Evolutionary conservation across 176 grass and related monocot genomes (phyloP), one percentile per base, ranked within the genome.

Genomic region (Avena insularis): DNA sequence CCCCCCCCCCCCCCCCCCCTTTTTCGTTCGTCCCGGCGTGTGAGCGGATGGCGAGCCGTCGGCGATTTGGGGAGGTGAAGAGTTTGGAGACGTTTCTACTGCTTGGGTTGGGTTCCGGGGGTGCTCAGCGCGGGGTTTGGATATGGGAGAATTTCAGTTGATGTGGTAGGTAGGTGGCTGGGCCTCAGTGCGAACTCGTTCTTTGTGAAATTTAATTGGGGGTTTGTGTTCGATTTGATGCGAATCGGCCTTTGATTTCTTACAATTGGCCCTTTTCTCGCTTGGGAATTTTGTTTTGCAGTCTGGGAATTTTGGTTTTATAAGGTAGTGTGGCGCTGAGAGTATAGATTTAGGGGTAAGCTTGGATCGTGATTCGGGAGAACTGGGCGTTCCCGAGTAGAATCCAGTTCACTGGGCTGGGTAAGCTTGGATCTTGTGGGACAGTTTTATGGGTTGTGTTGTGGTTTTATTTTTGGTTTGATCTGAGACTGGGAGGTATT

Each of bases 261-360:
- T 20, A 12, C 9, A 70, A 86, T 82, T 84, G 5, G 38, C 27
- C 4, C 36, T 38, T 36, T 4, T 87, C 12, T 31, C 12, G 35
- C 7, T 48, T 4, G 10, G 3, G 45, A 13, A 0, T 15, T 50
- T 60, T 29, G 9, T 21, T 36, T 33, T 45, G 40, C 66, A 20
- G 21, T 21, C 10, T 86, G 62, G 64, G 38, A 59, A 59, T 79
- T 79, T 86, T 35, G 43, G 21, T 25, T 71, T 51, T 77, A 27
- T 77, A 27, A 70, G 17, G 9, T 25, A 0, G 9, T 33, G 12
- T 20, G 38, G 19, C 19, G 25, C 11, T 2, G 27, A 16, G 17
- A 3, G 23, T 23, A 0, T 20, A 81, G 4, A 64, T 73, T 48
- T 72, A 21, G 21, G n/a, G 48, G 25, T 51, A 71, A 71, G 3